Evolutionary conservation across 2,329 filamentous ascomycete species (phyloP), one percentile per base, ranked within the genome.

Genomic region (Keithomyces neogunnii): DNA sequence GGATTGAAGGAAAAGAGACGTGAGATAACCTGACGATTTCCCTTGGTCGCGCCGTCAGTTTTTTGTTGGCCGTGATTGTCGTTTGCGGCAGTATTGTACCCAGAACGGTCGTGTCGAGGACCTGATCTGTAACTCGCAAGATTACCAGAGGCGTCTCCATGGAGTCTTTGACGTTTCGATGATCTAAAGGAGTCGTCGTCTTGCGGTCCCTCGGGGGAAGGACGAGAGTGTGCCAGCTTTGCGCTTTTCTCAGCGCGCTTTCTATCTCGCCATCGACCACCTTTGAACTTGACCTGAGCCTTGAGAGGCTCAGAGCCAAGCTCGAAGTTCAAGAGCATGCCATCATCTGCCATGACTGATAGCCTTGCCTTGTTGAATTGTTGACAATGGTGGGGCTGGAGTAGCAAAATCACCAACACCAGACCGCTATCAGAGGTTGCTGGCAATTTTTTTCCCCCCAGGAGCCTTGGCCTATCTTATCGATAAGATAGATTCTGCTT

Each of bases 1-100:
- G 92, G 92, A 56, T 97, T 99, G 69, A 84, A 92, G 1, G 89
- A 88, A 71, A 97, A 99, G 2, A 99, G 77, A 10, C 90, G 91
- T 5, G 93, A 97, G 29, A 96, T 86, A 53, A 97, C 79, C 59
- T 88, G 82, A 42, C 73, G 63, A 30, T 56, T 51, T 26, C 58
- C 55, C 40, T 59, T 65, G 51, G 56, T 55, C 26, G 53, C 28
- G 50, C 58, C 10, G 13, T 48, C 40, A 4, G 47, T 43, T 50
- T 61, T 60, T 40, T 55, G 57, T 13, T 59, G 56, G 7, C 49
- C 51, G 11, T 53, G 43, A 33, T 54, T 42, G 29, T 52, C 50
- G n/a, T 54, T 53, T 19, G 46, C 43, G 29, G 59, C 49, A 31
- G 57, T 52, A 10, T 61, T 45, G 13, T 51, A 32, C n/a, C 33